Evolutionary conservation across 192 early-diverging fungal species (phyloP), one percentile per base, ranked within the genome.

Genomic region (Entophlyctis luteolus): DNA sequence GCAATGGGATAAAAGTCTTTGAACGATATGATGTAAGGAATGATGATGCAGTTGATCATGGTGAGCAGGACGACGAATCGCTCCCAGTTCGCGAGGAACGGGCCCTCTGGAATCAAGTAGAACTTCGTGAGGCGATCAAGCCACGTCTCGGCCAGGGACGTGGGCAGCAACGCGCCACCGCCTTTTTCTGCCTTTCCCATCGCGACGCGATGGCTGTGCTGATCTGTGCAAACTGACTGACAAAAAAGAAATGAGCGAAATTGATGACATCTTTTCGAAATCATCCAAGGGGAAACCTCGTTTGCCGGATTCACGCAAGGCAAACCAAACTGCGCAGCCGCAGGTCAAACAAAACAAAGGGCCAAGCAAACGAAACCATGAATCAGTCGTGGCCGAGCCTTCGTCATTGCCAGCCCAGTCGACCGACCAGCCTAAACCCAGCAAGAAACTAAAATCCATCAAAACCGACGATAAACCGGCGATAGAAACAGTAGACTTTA

Each of bases 21-120:
- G 72, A 82, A 82, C 8, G 77, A 75, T 0, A 79, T 76, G 76
- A 79, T 79, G 68, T 77, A 82, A 37, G 78, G 38, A 10, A 77
- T 58, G 20, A 80, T 37, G 62, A 78, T 65, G 54, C 74, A 65
- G 56, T 74, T 77, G 45, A 74, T 47, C 25, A 82, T 62, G 20
- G 80, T 52, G 20, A 78, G 36, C 46, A 75, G 33, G 5, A 82
- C 75, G 62, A 79, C 74, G 35, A 80, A 38, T 16, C 37, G 3
- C 62, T 82, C 66, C 80, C 80, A 82, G 4, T 29, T 31, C 3
- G 38, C 34, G 2, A 77, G n/a, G 36, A 79, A 77, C 12, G 62
- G 65, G 2, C 73, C 78, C 39, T 77, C 78, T 4, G 80, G 80
- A 38, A 82, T 77, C 23, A 79, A 66, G 48, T 80, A 82, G 60